Percentiles rank a stretch among this genome's conserved stretches.
Conservation (phyloP, 805 yeast genomes). For the Metschnikowia hibisci region DNA sequence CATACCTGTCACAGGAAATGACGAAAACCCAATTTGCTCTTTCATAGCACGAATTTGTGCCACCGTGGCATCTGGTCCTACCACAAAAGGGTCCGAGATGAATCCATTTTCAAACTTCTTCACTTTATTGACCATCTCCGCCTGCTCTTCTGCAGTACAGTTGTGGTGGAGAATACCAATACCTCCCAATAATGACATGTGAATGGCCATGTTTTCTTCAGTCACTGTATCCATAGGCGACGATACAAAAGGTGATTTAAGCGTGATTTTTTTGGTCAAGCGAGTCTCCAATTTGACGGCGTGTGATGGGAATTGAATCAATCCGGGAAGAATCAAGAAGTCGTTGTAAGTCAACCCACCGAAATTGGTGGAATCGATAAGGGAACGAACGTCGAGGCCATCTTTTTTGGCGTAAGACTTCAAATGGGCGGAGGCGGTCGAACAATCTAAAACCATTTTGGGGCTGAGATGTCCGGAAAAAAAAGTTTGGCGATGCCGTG, state of each 20-base stretch:
- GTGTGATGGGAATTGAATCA: conserved; percentile 82
- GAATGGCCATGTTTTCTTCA: conserved; percentile 94
- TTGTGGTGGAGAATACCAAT: conserved; percentile 98
- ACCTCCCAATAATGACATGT: conserved; percentile 98
- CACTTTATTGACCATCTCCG: conserved; percentile 95
- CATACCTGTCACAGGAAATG: conserved; percentile 99
- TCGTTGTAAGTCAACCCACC: conserved; percentile 99
- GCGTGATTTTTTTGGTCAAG: conserved; percentile 85
- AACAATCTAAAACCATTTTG: conserved; percentile 35
- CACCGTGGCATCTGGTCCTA: conserved; percentile 72
- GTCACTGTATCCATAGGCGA: conserved; percentile 99
- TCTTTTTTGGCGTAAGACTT: conserved; percentile 66
- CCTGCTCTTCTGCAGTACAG: conserved; percentile 95
- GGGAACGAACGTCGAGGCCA: conserved; percentile 76
- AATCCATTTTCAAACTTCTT: conserved; percentile 97
- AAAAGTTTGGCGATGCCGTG: conserved; percentile 14
- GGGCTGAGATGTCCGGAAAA: conserved; percentile 44
- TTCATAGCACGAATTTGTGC: conserved; percentile 74
- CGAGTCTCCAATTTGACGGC: conserved; percentile 75
- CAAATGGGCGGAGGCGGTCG: conserved; percentile 67
- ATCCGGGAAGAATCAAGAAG: conserved; percentile 92
- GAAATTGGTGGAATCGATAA: conserved; percentile 84
- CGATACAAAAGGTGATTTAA: conserved; percentile 92
- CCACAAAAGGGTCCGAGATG: conserved; percentile 89
- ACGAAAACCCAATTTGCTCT: conserved; percentile 80